phyloP scores from a whole-genome alignment of 2,329 filamentous ascomycete genomes.

The Trichoderma sp. region DNA sequence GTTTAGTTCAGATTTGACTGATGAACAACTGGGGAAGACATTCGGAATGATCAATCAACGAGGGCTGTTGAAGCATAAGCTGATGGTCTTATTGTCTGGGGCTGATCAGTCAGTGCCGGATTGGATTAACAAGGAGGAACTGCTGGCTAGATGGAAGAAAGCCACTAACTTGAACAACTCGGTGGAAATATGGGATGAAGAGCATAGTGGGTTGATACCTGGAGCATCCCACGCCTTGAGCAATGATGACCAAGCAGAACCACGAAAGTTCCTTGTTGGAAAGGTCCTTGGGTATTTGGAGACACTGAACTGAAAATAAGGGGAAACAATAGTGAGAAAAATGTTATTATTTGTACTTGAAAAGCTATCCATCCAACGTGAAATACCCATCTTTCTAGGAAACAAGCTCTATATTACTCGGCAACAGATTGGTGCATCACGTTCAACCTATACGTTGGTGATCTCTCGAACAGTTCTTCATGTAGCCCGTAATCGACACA shows the following conservation, averaged over 20 bases:
- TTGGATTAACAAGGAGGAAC: constrained; percentile 45
- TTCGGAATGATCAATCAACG: constrained; percentile 52
- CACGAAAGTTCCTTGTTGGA: constrained; percentile 28
- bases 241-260: constrained; percentile 47
- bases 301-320: neutral
- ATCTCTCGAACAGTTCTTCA: neutral
- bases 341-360: neutral
- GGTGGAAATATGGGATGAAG: constrained; percentile 46
- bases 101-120: constrained; percentile 46
- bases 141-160: constrained; percentile 45
- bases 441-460: neutral
- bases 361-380: neutral
- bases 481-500: neutral
- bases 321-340: neutral
- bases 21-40: constrained; percentile 49
- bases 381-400: neutral
- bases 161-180: constrained; percentile 40
- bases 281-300: neutral
- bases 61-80: constrained; percentile 39
- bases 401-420: neutral
- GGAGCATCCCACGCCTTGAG: constrained; percentile 51
- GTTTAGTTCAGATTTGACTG: constrained; percentile 62
- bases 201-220: constrained; percentile 49
- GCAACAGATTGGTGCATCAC: neutral
- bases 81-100: constrained; percentile 48